Conservation (phyloP, 371 early-diverging fungal species). For the Blakeslea trispora region DNA sequence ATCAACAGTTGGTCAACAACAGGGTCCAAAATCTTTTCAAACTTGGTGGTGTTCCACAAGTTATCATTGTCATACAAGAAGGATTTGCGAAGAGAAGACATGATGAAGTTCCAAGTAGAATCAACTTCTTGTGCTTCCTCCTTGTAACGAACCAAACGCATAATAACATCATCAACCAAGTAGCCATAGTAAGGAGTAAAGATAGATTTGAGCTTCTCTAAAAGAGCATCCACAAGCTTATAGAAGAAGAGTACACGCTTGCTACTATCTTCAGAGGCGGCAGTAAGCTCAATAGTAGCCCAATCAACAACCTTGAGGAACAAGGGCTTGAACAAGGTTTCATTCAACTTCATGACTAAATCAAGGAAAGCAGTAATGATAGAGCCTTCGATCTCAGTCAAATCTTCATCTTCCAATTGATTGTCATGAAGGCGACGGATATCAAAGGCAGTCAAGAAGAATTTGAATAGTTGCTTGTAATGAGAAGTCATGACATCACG, state of each 20-base stretch:
- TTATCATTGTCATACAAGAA: conserved; percentile 73
- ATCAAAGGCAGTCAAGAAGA: conserved; percentile 77
- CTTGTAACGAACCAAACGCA: conserved; percentile 55
- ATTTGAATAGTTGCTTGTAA: conserved; percentile 81
- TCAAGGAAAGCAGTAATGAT: conserved; percentile 76
- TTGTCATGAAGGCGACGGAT: conserved; percentile 49
- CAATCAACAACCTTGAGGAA: conserved; percentile 90
- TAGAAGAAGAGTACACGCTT: conserved; percentile 79
- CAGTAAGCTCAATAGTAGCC: conserved; percentile 71
- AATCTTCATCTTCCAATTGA: conserved; percentile 30
- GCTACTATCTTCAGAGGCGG: conserved; percentile 40
- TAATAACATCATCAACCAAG: conserved; percentile 73
- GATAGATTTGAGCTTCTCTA: conserved; percentile 82
- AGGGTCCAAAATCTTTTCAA: conserved; percentile 70
- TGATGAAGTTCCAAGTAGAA: conserved; percentile 60
- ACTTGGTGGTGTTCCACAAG: conserved; percentile 73
- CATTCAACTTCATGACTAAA: conserved; percentile 89
- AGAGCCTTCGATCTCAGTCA: conserved; percentile 66
- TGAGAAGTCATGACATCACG: conserved; percentile 66
- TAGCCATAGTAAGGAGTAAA: conserved; percentile 84
- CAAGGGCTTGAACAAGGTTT: conserved; percentile 90
- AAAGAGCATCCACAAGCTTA: conserved; percentile 68
- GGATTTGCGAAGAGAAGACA: conserved; percentile 65
- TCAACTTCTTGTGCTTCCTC: conserved; percentile 47
- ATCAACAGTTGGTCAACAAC: conserved; percentile 76